Conservation (phyloP, 164 flowering plant species). For the Cinnamomum chago region DNA sequence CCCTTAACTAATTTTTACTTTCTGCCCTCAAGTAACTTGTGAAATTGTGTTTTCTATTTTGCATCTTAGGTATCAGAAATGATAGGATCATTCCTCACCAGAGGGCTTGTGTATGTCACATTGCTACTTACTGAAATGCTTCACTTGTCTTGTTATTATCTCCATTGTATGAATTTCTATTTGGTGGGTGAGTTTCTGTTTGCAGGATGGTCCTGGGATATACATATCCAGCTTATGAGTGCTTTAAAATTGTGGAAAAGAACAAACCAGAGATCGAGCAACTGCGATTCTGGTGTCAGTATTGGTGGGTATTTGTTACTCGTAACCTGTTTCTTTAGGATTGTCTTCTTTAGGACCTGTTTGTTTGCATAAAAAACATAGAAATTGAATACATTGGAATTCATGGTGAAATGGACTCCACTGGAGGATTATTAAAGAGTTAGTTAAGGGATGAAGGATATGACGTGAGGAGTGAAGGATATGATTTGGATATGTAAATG, state of each 20-base stretch:
- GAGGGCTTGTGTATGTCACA: constrained; percentile 79
- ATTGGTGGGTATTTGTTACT: constrained; percentile 52
- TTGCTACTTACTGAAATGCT: not conserved
- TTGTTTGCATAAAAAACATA: too few relatives aligned
- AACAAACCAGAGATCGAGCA: constrained; percentile 93
- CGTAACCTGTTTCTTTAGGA: not conserved
- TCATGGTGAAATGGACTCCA: too few relatives aligned
- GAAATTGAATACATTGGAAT: too few relatives aligned
- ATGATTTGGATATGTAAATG: too few relatives aligned
- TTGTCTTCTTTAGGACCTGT: not conserved
- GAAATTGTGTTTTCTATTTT: not conserved
- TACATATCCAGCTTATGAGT: constrained; percentile 97
- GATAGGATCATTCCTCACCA: constrained; percentile 83
- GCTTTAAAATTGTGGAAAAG: constrained; percentile 83
- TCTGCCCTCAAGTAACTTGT: not conserved
- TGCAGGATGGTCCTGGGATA: constrained; percentile 89
- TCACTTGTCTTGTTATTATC: not conserved
- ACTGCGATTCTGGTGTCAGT: constrained; percentile 98
- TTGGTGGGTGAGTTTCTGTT: not conserved
- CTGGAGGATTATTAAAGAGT: too few relatives aligned
- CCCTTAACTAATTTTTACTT: not conserved
- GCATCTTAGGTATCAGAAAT: constrained; percentile 29
- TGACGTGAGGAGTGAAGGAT: too few relatives aligned
- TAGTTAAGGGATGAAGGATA: too few relatives aligned
- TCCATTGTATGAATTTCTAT: not conserved